Conservation (phyloP, 495 filamentous ascomycete species). For the Aspergillus sclerotioniger region DNA sequence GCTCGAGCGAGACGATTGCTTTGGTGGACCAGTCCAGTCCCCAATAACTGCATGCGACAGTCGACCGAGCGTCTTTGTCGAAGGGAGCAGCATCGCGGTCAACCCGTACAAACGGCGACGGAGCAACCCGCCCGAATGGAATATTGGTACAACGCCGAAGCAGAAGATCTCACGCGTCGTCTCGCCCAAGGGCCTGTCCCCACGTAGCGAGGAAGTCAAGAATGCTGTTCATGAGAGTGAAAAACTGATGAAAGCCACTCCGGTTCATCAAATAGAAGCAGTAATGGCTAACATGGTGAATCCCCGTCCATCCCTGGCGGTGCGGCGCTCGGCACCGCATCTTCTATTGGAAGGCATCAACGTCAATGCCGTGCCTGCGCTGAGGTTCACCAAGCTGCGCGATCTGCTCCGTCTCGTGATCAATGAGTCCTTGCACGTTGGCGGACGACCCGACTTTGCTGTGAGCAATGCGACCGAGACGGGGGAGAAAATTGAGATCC, state of each 20-base stretch:
- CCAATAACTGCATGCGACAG: conserved; percentile 22
- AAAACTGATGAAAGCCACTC: conserved; percentile 42
- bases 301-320: conserved; percentile 40
- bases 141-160: conserved; percentile 32
- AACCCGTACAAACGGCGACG: conserved; percentile 52
- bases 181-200: conserved; percentile 43
- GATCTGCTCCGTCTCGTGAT: conserved; percentile 67
- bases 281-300: conserved; percentile 43
- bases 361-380: conserved; percentile 38
- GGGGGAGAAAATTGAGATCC: conserved; percentile 69
- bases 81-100: conserved; percentile 45
- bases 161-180: conserved; percentile 37
- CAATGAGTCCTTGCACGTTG: conserved; percentile 67
- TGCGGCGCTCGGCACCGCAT: conserved; percentile 42
- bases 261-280: conserved; percentile 40
- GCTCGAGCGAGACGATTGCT: conserved; percentile 39
- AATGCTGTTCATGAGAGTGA: conserved; percentile 52
- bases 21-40: conserved; percentile 23
- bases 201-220: conserved; percentile 49
- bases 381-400: conserved; percentile 61
- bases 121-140: conserved; percentile 41
- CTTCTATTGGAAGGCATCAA: conserved; percentile 47
- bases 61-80: conserved; percentile 42
- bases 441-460: conserved; percentile 71
- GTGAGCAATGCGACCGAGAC: conserved; percentile 55